Base-by-base conservation (phyloP, 78 protist species). In the Emiliania huxleyi region DNA sequence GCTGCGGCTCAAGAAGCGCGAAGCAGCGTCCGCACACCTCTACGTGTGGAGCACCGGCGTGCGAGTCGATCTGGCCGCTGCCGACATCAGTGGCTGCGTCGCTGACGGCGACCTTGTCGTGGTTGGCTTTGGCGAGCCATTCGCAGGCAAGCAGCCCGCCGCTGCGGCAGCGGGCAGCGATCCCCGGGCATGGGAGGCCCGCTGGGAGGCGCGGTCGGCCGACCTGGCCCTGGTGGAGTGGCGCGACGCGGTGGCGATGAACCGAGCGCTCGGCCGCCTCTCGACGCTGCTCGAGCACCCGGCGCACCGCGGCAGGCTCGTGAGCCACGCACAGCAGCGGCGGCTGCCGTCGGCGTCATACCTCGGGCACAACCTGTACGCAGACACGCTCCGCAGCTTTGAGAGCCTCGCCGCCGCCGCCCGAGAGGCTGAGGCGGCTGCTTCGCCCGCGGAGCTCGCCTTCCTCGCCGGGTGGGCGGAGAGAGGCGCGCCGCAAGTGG, bases 221-320 rank as follows among this genome's bases (percentile, higher is more conserved):
- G n/a, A 33, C 29, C n/a, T 77, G 40, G 87, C 87, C 0, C 8
- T 77, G 35, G 49, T 77, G 33, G 87, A 77, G 87, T 77, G 87
- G 87, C 8, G 3, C 0, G 46, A 42, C 49, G 46, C 46, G 19
- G 3, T 26, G 33, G 21, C 1, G 44, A 77, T 77, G 87, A 77
- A 77, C 49, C 29, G 35, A 2, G 1, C 35, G 6, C 87, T 77
- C 29, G 87, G 87, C 35, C 46, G 87, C 29, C 1, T 42, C 48
- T 29, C 40, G n/a, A 77, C 87, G 49, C 46, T 77, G 37, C 87
- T 77, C 49, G 87, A 77, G 87, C 87, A 77, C n/a, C 87, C 48
- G n/a, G 19, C 45, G 33, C 6, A 42, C 3, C 42, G 87, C n/a
- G 87, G 43, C 37, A 21, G 49, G 29, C 26, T 77, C n/a, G 87